These are phyloP conservation scores for Parathielavia hyrcaniae DNA, from an alignment of 495 filamentous ascomycete genomes.

Conservation along the genomic window DNA sequence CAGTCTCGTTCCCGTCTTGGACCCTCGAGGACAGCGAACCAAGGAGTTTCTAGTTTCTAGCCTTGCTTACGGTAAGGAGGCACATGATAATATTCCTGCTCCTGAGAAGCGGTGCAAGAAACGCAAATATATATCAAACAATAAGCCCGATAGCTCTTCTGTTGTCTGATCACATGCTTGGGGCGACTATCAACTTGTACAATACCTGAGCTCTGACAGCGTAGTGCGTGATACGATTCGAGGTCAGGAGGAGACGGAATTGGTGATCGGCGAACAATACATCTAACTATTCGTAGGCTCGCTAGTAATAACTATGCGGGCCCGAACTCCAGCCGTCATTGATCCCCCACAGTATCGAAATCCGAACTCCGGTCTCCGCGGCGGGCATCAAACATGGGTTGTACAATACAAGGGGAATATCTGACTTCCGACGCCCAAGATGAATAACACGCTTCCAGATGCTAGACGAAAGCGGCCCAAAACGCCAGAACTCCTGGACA, in stretches of 20 bases:
- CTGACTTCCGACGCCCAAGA: conserved; percentile 6
- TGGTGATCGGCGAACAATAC: not conserved
- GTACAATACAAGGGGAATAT: not conserved
- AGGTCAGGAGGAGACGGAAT: not conserved
- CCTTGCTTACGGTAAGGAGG: too few species aligned
- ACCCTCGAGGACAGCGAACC: too few species aligned
- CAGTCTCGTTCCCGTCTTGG: too few species aligned
- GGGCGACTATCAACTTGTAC: too few species aligned
- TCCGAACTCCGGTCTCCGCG: not conserved
- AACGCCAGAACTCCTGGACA: conserved; percentile 18
- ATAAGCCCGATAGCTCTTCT: too few species aligned
- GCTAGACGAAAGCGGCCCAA: conserved; percentile 10
- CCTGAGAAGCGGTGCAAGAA: too few species aligned
- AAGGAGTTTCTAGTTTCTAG: too few species aligned
- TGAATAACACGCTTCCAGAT: conserved; percentile 15
- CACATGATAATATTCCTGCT: too few species aligned
- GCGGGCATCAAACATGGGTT: too few species aligned
- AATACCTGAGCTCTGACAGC: not conserved
- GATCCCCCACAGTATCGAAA: not conserved
- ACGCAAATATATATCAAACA: not conserved
- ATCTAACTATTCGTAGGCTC: not conserved
- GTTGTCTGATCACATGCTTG: too few species aligned
- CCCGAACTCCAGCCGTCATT: conserved; percentile 12
- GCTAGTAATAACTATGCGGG: not conserved
- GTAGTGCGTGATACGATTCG: too few species aligned